Evolutionary conservation across 805 yeast genomes (phyloP), one percentile per base, ranked within the genome.

Genomic region (Zygotorulaspora florentina): DNA sequence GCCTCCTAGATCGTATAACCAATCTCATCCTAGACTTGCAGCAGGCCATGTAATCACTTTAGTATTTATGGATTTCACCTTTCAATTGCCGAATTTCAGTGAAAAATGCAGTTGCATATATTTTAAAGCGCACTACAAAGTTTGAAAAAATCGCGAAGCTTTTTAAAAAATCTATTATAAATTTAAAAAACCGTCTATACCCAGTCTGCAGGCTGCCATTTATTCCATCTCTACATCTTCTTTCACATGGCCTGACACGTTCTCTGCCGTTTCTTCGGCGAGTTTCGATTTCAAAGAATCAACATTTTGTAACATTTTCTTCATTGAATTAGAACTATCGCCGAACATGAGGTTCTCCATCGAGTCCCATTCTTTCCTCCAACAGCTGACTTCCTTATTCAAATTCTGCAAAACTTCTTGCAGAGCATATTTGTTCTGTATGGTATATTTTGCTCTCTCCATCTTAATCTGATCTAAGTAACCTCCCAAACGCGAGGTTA

Each of bases 291-390:
- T 60, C 34, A 64, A 35, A 2, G 51, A 23, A 13, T 57, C 61
- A 2, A 63, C 53, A 15, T 56, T 60, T 16, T 54, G 59, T 25
- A 64, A 46, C 57, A 62, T 56, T 18, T 50, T 59, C 39, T 51
- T 56, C 45, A 64, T 57, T 5, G 66, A 62, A 26, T 52, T 52
- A 10, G 64, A 47, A 20, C 51, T 56, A 38, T 61, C 64, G 7
- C 66, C 67, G 45, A 64, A 64, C 58, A 64, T 51, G 36, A 58
- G 42, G 43, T 46, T 55, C 39, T 64, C 68, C 23, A 63, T 52
- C 20, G 56, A 51, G 20, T 60, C 60, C 56, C 60, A 58, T 35
- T 63, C 61, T 33, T 52, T 56, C 35, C 61, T 55, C 68, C 68
- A 64, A 12, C 51, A 47, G 8, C 54, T 56, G 2, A 61, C 62